Percentiles rank a stretch among this genome's conserved stretches.
These are phyloP conservation scores for Combretum micranthum DNA, from an alignment of 345 rosid species.

Conservation along the genomic window DNA sequence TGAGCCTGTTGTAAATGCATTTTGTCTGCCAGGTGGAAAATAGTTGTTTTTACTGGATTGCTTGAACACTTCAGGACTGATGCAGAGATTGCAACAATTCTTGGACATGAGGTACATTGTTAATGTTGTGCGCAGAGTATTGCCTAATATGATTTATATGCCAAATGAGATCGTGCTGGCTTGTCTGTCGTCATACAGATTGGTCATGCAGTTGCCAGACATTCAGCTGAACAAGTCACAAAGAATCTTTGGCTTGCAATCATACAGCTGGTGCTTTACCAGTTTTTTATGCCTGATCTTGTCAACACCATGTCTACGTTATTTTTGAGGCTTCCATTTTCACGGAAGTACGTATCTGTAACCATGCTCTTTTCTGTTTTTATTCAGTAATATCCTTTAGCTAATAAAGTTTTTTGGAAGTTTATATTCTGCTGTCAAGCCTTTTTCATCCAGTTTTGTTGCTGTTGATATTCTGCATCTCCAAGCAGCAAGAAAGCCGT, in stretches of 20 bases:
- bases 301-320: slow-evolving; percentile 70
- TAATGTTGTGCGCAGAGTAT: background rate
- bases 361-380: background rate
- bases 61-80: slow-evolving; percentile 64
- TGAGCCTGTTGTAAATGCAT: slow-evolving; percentile 68
- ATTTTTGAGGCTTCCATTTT: slow-evolving; percentile 82
- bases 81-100: slow-evolving; percentile 84
- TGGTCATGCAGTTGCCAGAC: slow-evolving; percentile 90
- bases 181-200: slow-evolving; percentile 39
- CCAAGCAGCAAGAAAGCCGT: no score
- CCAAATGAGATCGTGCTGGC: background rate
- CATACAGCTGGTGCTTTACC: slow-evolving; percentile 58
- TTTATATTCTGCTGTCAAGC: no score
- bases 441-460: no score
- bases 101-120: slow-evolving; percentile 72
- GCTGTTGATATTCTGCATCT: no score
- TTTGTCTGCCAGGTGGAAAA: slow-evolving; percentile 85
- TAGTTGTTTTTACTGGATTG: slow-evolving; percentile 84
- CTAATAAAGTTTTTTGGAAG: no score
- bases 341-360: slow-evolving; percentile 51
- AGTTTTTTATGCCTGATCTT: slow-evolving; percentile 72
- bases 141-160: no score
- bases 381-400: no score
- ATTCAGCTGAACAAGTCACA: slow-evolving; percentile 62
- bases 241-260: slow-evolving; percentile 79